phyloP scores from a whole-genome alignment of 345 rosid genomes.

The Gossypium thurberi region DNA sequence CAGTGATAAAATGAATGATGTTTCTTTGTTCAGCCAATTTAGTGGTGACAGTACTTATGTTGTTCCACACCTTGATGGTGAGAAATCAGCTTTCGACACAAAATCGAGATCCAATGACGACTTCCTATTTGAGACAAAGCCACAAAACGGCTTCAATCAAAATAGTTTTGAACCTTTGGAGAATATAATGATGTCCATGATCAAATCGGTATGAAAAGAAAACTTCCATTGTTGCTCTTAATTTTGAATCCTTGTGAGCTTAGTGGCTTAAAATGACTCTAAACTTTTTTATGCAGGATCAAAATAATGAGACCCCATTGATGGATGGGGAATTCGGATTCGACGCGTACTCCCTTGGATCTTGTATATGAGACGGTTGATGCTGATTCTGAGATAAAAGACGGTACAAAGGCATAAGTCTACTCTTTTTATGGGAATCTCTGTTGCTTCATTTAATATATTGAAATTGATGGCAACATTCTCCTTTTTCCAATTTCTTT shows the following conservation, averaged over 20 bases:
- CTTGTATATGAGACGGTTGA: constrained; percentile 32
- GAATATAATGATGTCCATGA: constrained; percentile 58
- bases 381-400: constrained; percentile 9
- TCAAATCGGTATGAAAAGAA: constrained; percentile 48
- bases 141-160: constrained; percentile 38
- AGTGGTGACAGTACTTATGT: constrained; percentile 24
- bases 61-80: constrained; percentile 32
- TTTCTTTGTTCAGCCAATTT: constrained; percentile 29
- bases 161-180: constrained; percentile 51
- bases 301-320: constrained; percentile 24
- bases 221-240: constrained; percentile 2
- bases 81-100: constrained; percentile 27
- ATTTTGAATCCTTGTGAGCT: neutral
- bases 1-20: constrained; percentile 31
- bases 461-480: constrained; percentile 18
- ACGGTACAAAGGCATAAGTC: constrained; percentile 6
- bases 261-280: neutral
- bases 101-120: constrained; percentile 35
- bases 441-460: constrained; percentile 15
- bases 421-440: constrained; percentile 15
- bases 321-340: constrained; percentile 54
- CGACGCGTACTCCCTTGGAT: constrained; percentile 42
- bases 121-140: constrained; percentile 32
- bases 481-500: neutral
- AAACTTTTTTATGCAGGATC: constrained; percentile 38